Evolutionary conservation across 108 stramenopile species (phyloP), one percentile per base, ranked within the genome.

Genomic region (Aurantiochytrium sp.): DNA sequence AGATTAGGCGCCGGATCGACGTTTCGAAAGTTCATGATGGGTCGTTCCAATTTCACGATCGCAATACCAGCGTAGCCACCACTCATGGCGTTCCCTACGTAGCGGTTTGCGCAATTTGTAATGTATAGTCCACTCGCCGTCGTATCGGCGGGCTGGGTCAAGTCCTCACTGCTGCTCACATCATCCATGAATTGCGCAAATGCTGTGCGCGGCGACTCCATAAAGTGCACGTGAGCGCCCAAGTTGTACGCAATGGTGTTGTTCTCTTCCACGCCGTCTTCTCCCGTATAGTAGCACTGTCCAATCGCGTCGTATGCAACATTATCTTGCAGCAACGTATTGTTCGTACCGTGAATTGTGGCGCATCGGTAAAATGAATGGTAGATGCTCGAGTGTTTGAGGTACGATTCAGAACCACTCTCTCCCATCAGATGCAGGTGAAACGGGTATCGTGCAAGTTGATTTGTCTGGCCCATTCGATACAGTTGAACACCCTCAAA

Each of bases 401-500:
- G 88, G 89, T 93, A 94, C 60, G 91, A 93, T 59, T 64, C 88
- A 51, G 42, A 45, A 45, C 92, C 91, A 25, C 25, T 55, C 53
- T 93, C 88, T 44, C 89, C 91, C 5, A 94, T 73, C 55, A 90
- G n/a, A 87, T 94, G 94, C 19, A 60, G 92, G 59, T 93, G 94
- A 58, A 93, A 89, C 5, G 93, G 93, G 88, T 94, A 94, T 4
- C 94, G 90, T 4, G 90, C 94, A 4, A 92, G 72, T 12, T 92
- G 73, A 55, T 94, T 94, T 10, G 94, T 94, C 87, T 93, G 93
- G 19, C 94, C 94, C 94, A 94, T 94, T 3, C 93, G 60, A 47
- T 83, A 91, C 1, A 94, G 87, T 51, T 93, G 88, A 5, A 93
- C 91, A n/a, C 93, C 93, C 64, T 89, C 89, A 6, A 95, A 88